phyloP scores from a whole-genome alignment of 495 filamentous ascomycete genomes.

The Neurospora sp. region DNA sequence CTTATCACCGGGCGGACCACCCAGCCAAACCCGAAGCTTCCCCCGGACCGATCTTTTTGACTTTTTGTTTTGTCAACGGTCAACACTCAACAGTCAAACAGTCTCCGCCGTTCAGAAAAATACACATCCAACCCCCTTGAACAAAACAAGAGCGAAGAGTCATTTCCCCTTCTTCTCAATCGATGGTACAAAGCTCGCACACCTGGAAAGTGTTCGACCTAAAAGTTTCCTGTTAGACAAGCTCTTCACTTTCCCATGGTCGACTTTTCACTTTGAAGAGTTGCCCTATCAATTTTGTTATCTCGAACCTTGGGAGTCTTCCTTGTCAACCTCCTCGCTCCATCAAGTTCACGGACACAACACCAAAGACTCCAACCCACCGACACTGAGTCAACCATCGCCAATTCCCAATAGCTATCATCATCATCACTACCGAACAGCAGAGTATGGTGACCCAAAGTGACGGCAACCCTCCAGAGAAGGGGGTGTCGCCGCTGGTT shows the following conservation, averaged over 20 bases:
- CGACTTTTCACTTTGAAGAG: background rate
- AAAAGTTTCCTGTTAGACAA: background rate
- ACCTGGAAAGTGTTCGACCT: background rate
- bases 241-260: background rate
- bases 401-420: background rate
- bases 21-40: background rate
- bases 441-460: background rate
- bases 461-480: background rate
- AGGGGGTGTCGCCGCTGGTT: background rate
- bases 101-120: background rate
- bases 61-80: background rate
- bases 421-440: background rate
- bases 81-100: background rate
- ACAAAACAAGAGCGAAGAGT: background rate
- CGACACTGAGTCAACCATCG: background rate
- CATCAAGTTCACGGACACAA: background rate
- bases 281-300: background rate
- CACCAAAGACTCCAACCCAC: background rate
- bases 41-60: background rate
- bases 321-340: background rate
- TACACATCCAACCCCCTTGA: background rate
- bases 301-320: background rate
- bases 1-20: background rate
- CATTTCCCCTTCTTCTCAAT: background rate
- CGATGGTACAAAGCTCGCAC: background rate